Evolutionary conservation across 495 filamentous ascomycete genomes (phyloP), one percentile per base, ranked within the genome.

Genomic region (Alectoria sarmentosa): DNA sequence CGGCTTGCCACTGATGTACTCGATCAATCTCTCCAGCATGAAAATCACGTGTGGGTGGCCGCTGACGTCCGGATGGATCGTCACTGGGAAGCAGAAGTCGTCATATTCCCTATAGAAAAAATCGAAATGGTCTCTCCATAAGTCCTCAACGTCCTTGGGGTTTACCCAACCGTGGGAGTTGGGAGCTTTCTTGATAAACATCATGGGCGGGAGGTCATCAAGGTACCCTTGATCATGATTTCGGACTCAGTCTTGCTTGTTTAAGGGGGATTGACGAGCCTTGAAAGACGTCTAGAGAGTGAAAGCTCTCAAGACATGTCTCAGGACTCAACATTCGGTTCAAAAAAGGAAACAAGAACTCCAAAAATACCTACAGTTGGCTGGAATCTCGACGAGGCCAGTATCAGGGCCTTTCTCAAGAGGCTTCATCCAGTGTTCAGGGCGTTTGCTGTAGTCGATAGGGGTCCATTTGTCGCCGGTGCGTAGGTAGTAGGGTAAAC

Each of bases 61-160:
- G 61, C 78, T 82, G 15, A 90, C 85, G 71, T 90, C 84, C 1
- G 87, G 87, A 73, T 90, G 87, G 36, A 88, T 84, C 6, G 83
- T 86, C 75, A 89, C 87, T 0, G 86, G 86, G 66, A 88, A 90
- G 64, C 87, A 77, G 64, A 88, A 88, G 41, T 83, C 83, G 60
- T 88, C 86, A 69, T 88, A 88, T 71, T 89, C 84, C 11, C 83
- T 74, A 67, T 88, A 88, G 66, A 87, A 86, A 70, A 86, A 88
- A 68, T 88, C 85, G 62, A 88, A 88, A 65, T 88, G 86, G 61
- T 87, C 84, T 73, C 81, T 78, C 81, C 82, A 83, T 58, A 85
- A 77, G 70, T 82, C 79, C 67, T 84, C 80, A 38, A 84, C 76
- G 70, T 83, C 83, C 38, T 78, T 74, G 8, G 83, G 81, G 69